These are phyloP conservation scores for Candida ipomoeae DNA, from an alignment of 805 yeast genomes.

Conservation along the genomic window DNA sequence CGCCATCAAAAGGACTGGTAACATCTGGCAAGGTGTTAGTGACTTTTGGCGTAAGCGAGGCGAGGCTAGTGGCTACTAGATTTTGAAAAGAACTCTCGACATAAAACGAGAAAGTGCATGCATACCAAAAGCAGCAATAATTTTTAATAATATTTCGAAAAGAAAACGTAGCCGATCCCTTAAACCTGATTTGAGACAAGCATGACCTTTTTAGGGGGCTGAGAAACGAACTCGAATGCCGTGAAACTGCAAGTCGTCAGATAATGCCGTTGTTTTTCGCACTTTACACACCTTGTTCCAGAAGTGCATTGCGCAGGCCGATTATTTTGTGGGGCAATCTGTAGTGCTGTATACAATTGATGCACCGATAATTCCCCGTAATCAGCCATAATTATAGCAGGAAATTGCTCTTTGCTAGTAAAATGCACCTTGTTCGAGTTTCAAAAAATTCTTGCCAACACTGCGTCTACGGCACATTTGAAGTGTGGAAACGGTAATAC, in stretches of 20 bases:
- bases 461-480: too few species aligned
- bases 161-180: neutral
- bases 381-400: neutral
- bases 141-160: neutral
- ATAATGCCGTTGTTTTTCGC: neutral
- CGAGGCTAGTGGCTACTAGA: slow-evolving; percentile 58
- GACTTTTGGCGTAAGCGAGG: slow-evolving; percentile 92
- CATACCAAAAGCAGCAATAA: neutral
- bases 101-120: neutral
- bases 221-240: neutral
- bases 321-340: slow-evolving; percentile 1
- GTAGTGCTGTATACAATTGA: neutral
- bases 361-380: too few species aligned
- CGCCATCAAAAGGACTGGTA: slow-evolving; percentile 40
- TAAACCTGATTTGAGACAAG: neutral
- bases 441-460: too few species aligned
- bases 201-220: neutral
- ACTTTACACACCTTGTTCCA: neutral
- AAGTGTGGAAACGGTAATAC: too few species aligned
- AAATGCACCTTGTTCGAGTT: too few species aligned
- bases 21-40: slow-evolving; percentile 65
- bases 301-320: neutral
- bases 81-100: neutral
- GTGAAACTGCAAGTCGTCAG: neutral
- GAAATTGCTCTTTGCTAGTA: too few species aligned